Conservation (phyloP, 202 grass and related monocot species). For the Dendrocalamus latiflorus region DNA sequence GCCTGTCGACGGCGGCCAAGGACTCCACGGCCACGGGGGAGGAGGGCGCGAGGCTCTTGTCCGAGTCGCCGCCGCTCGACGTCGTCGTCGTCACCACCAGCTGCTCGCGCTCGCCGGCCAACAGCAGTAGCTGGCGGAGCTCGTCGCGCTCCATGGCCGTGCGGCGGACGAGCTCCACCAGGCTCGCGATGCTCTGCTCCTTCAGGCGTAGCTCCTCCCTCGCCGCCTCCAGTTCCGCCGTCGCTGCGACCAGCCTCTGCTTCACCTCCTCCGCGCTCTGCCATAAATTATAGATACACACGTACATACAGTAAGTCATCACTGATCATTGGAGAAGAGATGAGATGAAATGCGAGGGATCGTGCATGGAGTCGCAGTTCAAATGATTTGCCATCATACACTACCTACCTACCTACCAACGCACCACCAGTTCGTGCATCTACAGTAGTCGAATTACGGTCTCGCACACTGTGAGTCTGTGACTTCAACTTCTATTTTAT, state of each 20-base stretch:
- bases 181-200: constrained; percentile 25
- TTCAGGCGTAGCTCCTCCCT: constrained; percentile 26
- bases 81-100: background rate
- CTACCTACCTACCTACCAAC: background rate
- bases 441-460: background rate
- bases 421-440: background rate
- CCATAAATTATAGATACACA: background rate
- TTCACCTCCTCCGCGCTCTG: constrained; percentile 39
- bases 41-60: background rate
- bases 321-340: background rate
- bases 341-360: background rate
- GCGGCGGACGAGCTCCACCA: constrained; percentile 8
- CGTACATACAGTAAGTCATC: background rate
- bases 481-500: no score
- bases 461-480: no score
- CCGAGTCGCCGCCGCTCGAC: background rate
- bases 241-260: constrained; percentile 12
- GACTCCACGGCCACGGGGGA: constrained; percentile 13
- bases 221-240: constrained; percentile 5
- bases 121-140: background rate
- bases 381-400: background rate
- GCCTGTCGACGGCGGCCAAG: background rate
- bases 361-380: background rate
- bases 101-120: background rate
- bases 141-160: constrained; percentile 29